Evolutionary conservation across 2,329 filamentous ascomycete genomes (phyloP).

Genomic region (Epichloe baconii): DNA sequence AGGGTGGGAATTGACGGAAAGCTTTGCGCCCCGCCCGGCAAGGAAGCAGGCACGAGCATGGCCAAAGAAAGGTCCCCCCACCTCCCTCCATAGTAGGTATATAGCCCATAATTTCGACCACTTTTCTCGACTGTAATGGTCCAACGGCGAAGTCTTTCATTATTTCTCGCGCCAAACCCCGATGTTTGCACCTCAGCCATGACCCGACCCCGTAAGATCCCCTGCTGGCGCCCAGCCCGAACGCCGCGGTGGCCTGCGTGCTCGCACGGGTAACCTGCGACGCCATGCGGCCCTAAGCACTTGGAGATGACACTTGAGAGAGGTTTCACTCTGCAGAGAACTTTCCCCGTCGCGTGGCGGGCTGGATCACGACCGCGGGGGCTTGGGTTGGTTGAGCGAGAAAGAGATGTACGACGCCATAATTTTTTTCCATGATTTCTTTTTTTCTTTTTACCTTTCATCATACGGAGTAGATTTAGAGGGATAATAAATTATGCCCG

Average conservation of each 20-base stretch:
- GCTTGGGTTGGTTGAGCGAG: constrained; percentile 43
- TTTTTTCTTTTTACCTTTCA: neutral
- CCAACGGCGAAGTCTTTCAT: constrained; percentile 44
- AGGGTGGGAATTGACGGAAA: no score
- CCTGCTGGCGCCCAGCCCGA: constrained; percentile 52
- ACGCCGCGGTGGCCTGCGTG: constrained; percentile 50
- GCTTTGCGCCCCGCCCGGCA: no score
- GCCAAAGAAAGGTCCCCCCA: no score
- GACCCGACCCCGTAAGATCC: constrained; percentile 44
- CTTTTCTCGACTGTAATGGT: constrained; percentile 46
- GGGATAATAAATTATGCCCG: no score
- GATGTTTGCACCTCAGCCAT: constrained; percentile 17
- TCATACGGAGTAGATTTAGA: no score
- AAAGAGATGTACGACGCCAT: constrained; percentile 40
- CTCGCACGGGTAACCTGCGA: constrained; percentile 57
- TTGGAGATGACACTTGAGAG: constrained; percentile 56
- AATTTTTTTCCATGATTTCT: constrained; percentile 22
- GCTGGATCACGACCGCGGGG: constrained; percentile 52
- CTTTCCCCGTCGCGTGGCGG: constrained; percentile 59
- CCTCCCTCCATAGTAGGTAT: constrained; percentile 3
- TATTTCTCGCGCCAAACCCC: constrained; percentile 24
- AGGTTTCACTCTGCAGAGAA: constrained; percentile 61
- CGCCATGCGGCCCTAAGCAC: constrained; percentile 49
- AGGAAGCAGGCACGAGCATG: neutral
- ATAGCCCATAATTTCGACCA: constrained; percentile 10